These are phyloP conservation scores for Chrysanthemum makinoi DNA, from an alignment of 129 eudicot genomes.

Conservation along the genomic window DNA sequence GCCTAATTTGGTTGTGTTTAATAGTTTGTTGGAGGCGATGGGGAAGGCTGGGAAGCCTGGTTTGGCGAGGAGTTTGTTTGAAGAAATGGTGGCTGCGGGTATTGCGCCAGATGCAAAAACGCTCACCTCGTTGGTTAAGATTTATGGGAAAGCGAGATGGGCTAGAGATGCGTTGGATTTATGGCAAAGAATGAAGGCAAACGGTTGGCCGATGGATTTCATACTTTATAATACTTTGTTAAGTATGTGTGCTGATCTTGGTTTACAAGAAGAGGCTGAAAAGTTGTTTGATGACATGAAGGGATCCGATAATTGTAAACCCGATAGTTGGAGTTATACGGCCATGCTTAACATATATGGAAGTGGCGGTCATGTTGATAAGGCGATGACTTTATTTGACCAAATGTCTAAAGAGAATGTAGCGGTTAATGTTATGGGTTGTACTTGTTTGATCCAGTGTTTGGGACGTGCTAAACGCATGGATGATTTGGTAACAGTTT, in stretches of 20 bases:
- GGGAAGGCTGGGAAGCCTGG: conserved; percentile 69
- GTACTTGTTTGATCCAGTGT: conserved; percentile 73
- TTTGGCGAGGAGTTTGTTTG: conserved; percentile 59
- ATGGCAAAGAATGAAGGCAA: conserved; percentile 61
- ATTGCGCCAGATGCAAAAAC: conserved; percentile 60
- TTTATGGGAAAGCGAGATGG: conserved; percentile 74
- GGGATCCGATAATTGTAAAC: conserved; percentile 37
- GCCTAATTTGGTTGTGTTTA: conserved; percentile 64
- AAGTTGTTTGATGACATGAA: conserved; percentile 65
- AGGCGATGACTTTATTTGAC: conserved; percentile 59
- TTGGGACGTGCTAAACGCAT: conserved; percentile 57
- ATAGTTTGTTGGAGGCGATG: conserved; percentile 62
- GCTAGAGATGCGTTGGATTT: conserved; percentile 59
- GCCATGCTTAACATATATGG: conserved; percentile 70
- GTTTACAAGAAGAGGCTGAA: conserved; percentile 66
- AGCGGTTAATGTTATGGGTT: conserved; percentile 62
- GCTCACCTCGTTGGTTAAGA: conserved; percentile 56
- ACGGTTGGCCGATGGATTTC: conserved; percentile 71
- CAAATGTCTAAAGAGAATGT: conserved; percentile 49
- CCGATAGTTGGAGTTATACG: conserved; percentile 74
- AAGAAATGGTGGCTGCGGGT: conserved; percentile 64
- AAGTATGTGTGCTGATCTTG: conserved; percentile 79
- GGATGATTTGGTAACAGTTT: conserved; percentile 55
- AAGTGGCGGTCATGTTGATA: conserved; percentile 59
- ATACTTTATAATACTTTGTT: conserved; percentile 59